Percentiles rank a stretch among this genome's conserved stretches.
Evolutionary conservation across 495 filamentous ascomycete species (phyloP).

Genomic region (Apodospora peruviana): DNA sequence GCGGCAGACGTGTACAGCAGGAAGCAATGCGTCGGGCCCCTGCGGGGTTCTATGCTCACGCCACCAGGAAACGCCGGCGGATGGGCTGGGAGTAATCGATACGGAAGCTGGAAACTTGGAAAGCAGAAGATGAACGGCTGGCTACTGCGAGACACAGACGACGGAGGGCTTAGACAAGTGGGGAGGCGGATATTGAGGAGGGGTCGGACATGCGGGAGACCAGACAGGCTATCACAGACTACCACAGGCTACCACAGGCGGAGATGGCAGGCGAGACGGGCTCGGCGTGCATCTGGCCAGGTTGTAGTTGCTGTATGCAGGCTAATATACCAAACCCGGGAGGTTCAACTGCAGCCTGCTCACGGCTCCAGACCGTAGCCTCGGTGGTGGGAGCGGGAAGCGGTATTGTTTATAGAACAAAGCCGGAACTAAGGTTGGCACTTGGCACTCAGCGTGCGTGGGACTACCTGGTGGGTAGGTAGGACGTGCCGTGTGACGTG

Average conservation of each 20-base stretch:
- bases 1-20: background rate
- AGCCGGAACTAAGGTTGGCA: too few relatives aligned
- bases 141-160: too few relatives aligned
- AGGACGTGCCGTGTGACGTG: too few relatives aligned
- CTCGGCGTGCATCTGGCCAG: conserved; percentile 2
- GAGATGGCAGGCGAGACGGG: background rate
- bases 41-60: background rate
- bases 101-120: too few relatives aligned
- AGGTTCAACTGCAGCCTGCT: too few relatives aligned
- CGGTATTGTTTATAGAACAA: too few relatives aligned
- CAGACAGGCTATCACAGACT: background rate
- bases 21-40: background rate
- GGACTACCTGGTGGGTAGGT: too few relatives aligned
- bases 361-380: too few relatives aligned
- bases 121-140: too few relatives aligned
- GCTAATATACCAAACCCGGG: too few relatives aligned
- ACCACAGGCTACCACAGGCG: background rate
- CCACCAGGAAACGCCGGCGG: background rate
- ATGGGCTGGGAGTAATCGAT: background rate
- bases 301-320: conserved; percentile 1
- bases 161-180: background rate
- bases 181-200: background rate
- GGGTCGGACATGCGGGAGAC: background rate
- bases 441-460: too few relatives aligned
- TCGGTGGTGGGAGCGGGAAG: too few relatives aligned